Percentiles rank a stretch among this genome's conserved stretches.
These are phyloP conservation scores for Dothistroma septosporum DNA, from an alignment of 2,329 filamentous ascomycete species.

Conservation along the genomic window DNA sequence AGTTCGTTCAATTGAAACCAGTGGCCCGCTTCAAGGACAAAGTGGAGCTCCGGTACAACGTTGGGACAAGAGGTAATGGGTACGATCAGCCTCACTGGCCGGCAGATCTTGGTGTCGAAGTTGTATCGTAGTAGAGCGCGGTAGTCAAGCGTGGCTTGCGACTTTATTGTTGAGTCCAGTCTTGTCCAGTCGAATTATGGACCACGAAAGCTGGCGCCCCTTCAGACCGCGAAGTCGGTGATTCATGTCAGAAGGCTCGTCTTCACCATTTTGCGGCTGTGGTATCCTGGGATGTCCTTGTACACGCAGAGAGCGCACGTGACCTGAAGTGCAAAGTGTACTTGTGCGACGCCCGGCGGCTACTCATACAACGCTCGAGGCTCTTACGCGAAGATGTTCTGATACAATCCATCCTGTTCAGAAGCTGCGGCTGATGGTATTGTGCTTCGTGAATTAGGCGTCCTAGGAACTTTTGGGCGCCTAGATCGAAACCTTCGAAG, in stretches of 20 bases:
- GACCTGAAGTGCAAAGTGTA: too few species aligned
- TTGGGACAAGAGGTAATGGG: conserved; percentile 51
- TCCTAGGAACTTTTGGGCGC: not conserved
- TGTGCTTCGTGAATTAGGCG: not conserved
- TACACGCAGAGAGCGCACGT: too few species aligned
- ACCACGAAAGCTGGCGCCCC: not conserved
- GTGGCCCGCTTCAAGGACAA: conserved; percentile 41
- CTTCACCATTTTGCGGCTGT: too few species aligned
- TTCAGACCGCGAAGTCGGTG: not conserved
- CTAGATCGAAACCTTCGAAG: not conserved
- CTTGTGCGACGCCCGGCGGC: not conserved
- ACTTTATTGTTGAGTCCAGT: not conserved
- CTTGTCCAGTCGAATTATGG: not conserved
- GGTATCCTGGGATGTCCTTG: too few species aligned
- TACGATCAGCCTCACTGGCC: conserved; percentile 49
- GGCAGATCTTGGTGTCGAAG: conserved; percentile 20
- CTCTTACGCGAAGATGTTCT: not conserved
- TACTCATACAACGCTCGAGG: not conserved
- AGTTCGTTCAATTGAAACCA: conserved; percentile 43
- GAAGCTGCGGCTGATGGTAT: not conserved
- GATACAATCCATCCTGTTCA: not conserved
- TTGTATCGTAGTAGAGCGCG: conserved; percentile 4
- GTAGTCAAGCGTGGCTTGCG: not conserved
- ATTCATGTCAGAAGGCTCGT: too few species aligned
- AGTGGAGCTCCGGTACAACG: conserved; percentile 44